Conservation (phyloP, 495 filamentous ascomycete species). For the Neurospora sp. region DNA sequence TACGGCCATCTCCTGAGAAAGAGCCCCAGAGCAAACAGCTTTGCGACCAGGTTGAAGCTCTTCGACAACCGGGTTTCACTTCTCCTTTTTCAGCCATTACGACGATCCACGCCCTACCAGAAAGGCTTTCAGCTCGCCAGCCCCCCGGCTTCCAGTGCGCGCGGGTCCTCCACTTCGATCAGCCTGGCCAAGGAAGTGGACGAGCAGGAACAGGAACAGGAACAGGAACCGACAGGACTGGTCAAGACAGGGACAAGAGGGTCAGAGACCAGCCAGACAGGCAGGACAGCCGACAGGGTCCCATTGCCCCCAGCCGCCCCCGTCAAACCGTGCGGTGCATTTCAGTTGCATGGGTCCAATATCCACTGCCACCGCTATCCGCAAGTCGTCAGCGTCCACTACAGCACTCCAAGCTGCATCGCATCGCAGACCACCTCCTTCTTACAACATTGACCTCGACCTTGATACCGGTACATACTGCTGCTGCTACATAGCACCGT, state of each 20-base stretch:
- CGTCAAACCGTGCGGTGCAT: neutral
- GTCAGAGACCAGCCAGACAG: neutral
- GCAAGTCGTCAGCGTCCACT: neutral
- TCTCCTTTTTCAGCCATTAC: neutral
- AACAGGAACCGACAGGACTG: neutral
- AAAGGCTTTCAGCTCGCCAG: neutral
- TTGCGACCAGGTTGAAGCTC: neutral
- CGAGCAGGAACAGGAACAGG: neutral
- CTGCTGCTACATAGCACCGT: neutral
- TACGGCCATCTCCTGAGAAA: neutral
- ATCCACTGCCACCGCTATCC: neutral
- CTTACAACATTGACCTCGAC: neutral
- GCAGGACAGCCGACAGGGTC: neutral
- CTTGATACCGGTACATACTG: neutral
- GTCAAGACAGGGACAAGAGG: neutral
- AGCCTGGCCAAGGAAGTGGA: neutral
- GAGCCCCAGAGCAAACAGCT: neutral
- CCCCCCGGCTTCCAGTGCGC: neutral
- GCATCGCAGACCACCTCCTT: constrained; percentile 10
- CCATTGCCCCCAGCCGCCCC: neutral
- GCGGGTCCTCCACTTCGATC: neutral
- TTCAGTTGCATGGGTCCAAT: neutral
- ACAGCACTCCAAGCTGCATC: constrained; percentile 5
- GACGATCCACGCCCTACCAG: neutral
- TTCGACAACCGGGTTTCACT: neutral